These are phyloP conservation scores for Oenanthe sinensis DNA, from an alignment of 129 eudicot species.

Conservation along the genomic window DNA sequence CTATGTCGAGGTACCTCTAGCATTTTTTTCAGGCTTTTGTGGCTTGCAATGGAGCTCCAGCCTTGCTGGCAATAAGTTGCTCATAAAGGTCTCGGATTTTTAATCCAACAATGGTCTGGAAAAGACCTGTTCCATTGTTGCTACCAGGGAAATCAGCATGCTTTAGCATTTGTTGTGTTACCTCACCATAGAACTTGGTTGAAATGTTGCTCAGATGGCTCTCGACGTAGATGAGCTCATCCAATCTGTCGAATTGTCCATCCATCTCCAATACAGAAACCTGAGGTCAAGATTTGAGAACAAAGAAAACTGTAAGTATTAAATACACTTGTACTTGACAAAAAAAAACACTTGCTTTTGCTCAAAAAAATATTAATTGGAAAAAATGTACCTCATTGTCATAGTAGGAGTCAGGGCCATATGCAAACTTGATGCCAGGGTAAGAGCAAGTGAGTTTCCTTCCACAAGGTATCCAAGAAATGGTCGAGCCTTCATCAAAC, in stretches of 20 bases:
- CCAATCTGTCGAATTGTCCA: slow-evolving; percentile 94
- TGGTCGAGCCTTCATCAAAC: slow-evolving; percentile 93
- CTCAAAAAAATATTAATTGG: not conserved
- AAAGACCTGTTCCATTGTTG: slow-evolving; percentile 96
- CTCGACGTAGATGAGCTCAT: slow-evolving; percentile 85
- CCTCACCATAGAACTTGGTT: slow-evolving; percentile 88
- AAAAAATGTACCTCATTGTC: slow-evolving; percentile 56
- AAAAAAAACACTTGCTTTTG: too few relatives aligned
- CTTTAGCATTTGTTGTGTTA: slow-evolving; percentile 92
- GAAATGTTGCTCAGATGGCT: slow-evolving; percentile 97
- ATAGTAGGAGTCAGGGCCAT: slow-evolving; percentile 82
- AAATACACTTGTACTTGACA: not conserved
- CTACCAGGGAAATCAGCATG: slow-evolving; percentile 92
- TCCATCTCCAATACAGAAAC: slow-evolving; percentile 98
- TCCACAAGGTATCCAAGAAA: slow-evolving; percentile 96
- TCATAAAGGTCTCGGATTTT: slow-evolving; percentile 90
- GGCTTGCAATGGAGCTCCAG: slow-evolving; percentile 52
- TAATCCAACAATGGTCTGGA: slow-evolving; percentile 86
- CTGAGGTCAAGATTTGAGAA: slow-evolving; percentile 23
- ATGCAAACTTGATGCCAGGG: slow-evolving; percentile 93
- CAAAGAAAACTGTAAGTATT: not conserved
- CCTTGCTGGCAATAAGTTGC: slow-evolving; percentile 57
- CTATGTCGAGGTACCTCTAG: slow-evolving; percentile 9
- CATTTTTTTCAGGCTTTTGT: slow-evolving; percentile 50
- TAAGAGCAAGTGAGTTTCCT: slow-evolving; percentile 93